Evolutionary conservation across 1,284 basidiomycete species (phyloP).

Genomic region (Trametes polyzona): DNA sequence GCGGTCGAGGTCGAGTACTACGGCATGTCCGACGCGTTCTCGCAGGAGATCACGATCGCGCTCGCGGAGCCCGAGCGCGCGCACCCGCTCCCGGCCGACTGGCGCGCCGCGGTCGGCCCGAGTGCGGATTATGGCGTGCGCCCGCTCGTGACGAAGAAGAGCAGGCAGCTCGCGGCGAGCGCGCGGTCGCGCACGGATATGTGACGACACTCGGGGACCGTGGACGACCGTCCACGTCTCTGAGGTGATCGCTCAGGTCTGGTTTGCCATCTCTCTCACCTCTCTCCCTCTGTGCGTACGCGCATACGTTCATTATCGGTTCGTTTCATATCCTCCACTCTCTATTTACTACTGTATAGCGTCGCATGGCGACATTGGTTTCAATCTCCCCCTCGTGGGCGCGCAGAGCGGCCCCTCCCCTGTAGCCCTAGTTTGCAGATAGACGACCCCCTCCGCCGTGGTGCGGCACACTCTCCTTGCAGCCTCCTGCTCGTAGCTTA

Average conservation of each 20-base stretch:
- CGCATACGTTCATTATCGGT: constrained; percentile 3
- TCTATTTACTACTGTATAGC: neutral
- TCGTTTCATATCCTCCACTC: neutral
- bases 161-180: neutral
- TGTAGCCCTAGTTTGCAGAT: constrained; percentile 12
- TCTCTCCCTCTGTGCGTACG: neutral
- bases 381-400: no score
- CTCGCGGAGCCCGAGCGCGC: constrained; percentile 19
- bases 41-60: constrained; percentile 16
- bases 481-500: no score
- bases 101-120: constrained; percentile 8
- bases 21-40: constrained; percentile 15
- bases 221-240: neutral
- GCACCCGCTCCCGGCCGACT: constrained; percentile 17
- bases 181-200: neutral
- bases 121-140: constrained; percentile 11
- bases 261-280: neutral
- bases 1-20: constrained; percentile 16
- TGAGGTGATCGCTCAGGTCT: neutral
- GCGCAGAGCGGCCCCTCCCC: neutral
- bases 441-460: neutral
- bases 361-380: neutral
- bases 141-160: constrained; percentile 18
- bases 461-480: constrained; percentile 12
- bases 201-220: neutral